These are phyloP conservation scores for Calonectria naviculata DNA, from an alignment of 2,329 filamentous ascomycete species.

Conservation along the genomic window DNA sequence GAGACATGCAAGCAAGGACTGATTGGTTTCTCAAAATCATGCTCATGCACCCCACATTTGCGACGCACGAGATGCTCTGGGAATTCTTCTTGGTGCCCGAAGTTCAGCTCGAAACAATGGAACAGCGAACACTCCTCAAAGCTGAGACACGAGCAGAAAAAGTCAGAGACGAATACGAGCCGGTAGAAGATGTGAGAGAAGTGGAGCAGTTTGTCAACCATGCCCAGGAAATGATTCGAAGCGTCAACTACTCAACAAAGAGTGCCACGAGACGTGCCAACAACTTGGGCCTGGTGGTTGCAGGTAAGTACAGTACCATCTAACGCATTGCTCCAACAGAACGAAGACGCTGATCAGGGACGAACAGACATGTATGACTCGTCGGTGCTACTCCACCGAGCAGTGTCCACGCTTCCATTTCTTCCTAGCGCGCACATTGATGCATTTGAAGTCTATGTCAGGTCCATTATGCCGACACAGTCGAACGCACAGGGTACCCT, in stretches of 20 bases:
- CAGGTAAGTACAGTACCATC: constrained; percentile 63
- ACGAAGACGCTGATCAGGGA: constrained; percentile 38
- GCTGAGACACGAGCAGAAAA: constrained; percentile 85
- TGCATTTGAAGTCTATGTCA: constrained; percentile 79
- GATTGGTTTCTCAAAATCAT: constrained; percentile 91
- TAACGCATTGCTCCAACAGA: constrained; percentile 9
- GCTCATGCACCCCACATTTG: constrained; percentile 89
- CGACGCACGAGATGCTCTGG: constrained; percentile 97
- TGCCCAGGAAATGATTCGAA: constrained; percentile 88
- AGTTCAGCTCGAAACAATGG: constrained; percentile 89
- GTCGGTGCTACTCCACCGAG: constrained; percentile 63
- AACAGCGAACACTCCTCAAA: constrained; percentile 87
- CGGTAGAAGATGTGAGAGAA: constrained; percentile 84
- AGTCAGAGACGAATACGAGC: constrained; percentile 88
- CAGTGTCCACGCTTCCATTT: constrained; percentile 69
- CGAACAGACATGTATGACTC: constrained; percentile 76
- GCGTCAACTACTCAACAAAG: constrained; percentile 85
- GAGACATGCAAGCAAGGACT: constrained; percentile 87
- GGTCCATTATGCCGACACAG: constrained; percentile 73
- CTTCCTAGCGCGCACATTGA: constrained; percentile 75
- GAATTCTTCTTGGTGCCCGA: constrained; percentile 98
- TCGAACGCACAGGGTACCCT: constrained; percentile 79
- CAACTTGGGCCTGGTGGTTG: constrained; percentile 72
- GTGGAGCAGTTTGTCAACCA: constrained; percentile 94
- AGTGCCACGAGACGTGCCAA: constrained; percentile 85